Evolutionary conservation across 345 rosid genomes (phyloP).

Genomic region (Orychophragmus violaceus): DNA sequence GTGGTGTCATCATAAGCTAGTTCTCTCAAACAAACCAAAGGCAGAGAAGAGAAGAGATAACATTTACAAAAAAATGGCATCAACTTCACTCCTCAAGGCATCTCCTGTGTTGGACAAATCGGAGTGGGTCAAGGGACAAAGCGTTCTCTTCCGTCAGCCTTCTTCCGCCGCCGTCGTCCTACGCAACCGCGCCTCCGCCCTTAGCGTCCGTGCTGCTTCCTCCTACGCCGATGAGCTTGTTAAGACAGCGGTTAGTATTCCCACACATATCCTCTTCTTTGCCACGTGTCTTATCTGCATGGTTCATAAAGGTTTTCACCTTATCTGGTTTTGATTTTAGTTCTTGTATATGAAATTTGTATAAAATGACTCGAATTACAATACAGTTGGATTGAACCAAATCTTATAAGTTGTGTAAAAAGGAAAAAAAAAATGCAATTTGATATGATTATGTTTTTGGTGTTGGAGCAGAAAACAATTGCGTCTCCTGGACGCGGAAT

Average conservation of each 20-base stretch:
- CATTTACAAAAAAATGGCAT: conserved; percentile 50
- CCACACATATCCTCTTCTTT: not conserved
- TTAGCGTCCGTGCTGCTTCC: conserved; percentile 66
- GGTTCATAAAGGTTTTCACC: not conserved
- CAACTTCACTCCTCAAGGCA: conserved; percentile 79
- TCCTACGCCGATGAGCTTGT: conserved; percentile 94
- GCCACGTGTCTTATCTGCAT: conserved; percentile 20
- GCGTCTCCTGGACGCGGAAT: conserved; percentile 97
- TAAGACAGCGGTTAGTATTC: conserved; percentile 74
- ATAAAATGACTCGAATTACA: not conserved
- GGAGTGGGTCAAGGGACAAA: conserved; percentile 71
- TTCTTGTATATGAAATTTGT: not conserved
- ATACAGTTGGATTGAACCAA: not conserved
- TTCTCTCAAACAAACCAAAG: conserved; percentile 27
- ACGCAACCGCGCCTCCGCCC: conserved; percentile 40
- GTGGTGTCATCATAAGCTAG: conserved; percentile 20
- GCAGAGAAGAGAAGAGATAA: not conserved
- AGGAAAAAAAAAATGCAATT: not conserved
- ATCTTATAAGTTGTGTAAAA: not conserved
- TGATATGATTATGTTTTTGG: not conserved
- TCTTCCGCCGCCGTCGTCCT: conserved; percentile 47
- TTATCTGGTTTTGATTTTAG: not conserved
- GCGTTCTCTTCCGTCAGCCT: conserved; percentile 53
- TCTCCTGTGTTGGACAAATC: conserved; percentile 80
- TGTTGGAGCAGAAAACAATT: conserved; percentile 59